Conservation (phyloP, 306 rosid species). For the Cajanus cajan region DNA sequence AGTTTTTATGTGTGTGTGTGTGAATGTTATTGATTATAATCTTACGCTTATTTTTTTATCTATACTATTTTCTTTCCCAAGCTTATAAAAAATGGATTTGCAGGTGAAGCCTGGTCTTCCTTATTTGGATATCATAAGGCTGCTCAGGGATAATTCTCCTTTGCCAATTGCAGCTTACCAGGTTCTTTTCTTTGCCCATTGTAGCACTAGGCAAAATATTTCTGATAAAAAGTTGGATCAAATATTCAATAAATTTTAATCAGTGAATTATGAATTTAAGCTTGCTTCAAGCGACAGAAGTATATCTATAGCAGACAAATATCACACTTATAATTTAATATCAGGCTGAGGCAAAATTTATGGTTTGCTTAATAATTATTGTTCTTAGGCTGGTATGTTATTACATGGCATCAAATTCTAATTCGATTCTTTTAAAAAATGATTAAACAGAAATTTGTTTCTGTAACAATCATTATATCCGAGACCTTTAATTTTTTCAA, state of each 20-base stretch:
- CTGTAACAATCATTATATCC: background rate
- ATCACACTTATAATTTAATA: background rate
- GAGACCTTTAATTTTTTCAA: background rate
- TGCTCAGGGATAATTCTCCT: conserved; percentile 84
- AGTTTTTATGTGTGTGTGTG: background rate
- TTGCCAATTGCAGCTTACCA: conserved; percentile 95
- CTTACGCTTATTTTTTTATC: background rate
- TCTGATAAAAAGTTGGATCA: conserved; percentile 18
- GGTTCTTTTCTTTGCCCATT: conserved; percentile 46
- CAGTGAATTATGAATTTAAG: background rate
- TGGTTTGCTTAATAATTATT: conserved; percentile 16
- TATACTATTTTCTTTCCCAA: background rate
- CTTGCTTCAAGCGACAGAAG: background rate
- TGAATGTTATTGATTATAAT: background rate
- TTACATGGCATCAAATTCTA: conserved; percentile 8
- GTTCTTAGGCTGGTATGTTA: background rate
- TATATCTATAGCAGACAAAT: background rate
- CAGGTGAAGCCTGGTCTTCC: conserved; percentile 99
- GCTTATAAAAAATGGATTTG: conserved; percentile 29
- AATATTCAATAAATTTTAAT: background rate
- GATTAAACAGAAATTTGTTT: conserved; percentile 2
- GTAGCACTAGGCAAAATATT: background rate
- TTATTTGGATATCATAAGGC: conserved; percentile 79
- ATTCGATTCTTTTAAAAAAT: background rate
- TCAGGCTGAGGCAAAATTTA: background rate